phyloP scores from a whole-genome alignment of 2,329 filamentous ascomycete species.

The Diaporthe australafricana region DNA sequence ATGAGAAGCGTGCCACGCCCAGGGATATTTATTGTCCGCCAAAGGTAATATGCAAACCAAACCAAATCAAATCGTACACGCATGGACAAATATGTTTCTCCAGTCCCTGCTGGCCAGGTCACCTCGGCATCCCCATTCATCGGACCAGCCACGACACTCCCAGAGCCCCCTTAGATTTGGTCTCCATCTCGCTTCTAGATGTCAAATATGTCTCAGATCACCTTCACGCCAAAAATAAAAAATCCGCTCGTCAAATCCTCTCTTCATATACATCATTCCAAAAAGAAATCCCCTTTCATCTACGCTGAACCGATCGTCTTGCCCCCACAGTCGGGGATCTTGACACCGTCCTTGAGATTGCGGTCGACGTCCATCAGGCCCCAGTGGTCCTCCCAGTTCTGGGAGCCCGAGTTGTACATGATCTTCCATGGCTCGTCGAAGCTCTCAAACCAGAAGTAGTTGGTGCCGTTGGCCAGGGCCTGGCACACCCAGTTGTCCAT shows the following conservation, averaged over 20 bases:
- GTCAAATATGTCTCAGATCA: not conserved
- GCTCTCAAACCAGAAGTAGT: constrained; percentile 98
- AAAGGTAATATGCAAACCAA: not conserved
- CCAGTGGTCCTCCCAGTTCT: constrained; percentile 97
- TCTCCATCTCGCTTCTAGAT: not conserved
- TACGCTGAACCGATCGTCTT: constrained; percentile 63
- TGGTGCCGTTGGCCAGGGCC: constrained; percentile 82
- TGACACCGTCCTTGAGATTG: constrained; percentile 84
- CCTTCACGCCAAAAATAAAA: not conserved
- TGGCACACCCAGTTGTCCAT: constrained; percentile 88
- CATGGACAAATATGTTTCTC: not conserved
- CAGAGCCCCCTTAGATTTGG: not conserved
- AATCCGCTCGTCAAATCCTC: not conserved
- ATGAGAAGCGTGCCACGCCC: not conserved
- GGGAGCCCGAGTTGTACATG: constrained; percentile 71
- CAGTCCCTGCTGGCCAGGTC: not conserved
- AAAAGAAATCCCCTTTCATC: not conserved
- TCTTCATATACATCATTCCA: constrained; percentile 14
- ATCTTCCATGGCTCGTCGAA: constrained; percentile 98
- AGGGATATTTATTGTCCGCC: not conserved
- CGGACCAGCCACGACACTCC: not conserved
- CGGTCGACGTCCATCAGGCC: constrained; percentile 88
- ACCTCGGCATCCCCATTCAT: not conserved
- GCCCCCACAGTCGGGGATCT: constrained; percentile 88
- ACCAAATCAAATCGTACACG: not conserved